These are phyloP conservation scores for Boletus speciosus DNA, from an alignment of 768 basidiomycete species.

Conservation along the genomic window DNA sequence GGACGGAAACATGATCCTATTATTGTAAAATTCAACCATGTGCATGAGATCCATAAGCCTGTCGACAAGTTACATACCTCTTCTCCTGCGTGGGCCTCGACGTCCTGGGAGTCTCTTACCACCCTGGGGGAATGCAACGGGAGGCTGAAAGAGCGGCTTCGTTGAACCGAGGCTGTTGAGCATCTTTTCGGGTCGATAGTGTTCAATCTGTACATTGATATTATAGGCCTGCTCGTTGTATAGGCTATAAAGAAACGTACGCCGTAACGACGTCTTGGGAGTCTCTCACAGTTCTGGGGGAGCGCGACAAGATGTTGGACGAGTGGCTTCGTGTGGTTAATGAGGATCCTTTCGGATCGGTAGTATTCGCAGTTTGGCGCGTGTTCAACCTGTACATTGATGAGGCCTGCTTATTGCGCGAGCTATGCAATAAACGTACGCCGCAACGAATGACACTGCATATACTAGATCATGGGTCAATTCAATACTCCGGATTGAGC, in stretches of 20 bases:
- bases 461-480: slow-evolving; percentile 42
- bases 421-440: not conserved
- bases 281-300: not conserved
- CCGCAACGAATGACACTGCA: slow-evolving; percentile 55
- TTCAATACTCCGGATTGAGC: not conserved
- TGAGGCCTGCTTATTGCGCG: not conserved
- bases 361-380: slow-evolving; percentile 34
- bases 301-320: not conserved
- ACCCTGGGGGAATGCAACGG: not conserved
- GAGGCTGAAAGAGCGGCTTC: not conserved
- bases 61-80: not conserved
- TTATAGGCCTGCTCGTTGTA: not conserved
- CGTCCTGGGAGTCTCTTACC: not conserved
- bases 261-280: slow-evolving; percentile 32
- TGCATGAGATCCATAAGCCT: no score
- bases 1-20: not conserved
- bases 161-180: not conserved
- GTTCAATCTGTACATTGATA: slow-evolving; percentile 31
- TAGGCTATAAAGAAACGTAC: slow-evolving; percentile 32
- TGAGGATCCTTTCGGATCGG: slow-evolving; percentile 22
- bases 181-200: slow-evolving; percentile 28
- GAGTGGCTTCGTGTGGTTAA: not conserved
- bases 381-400: slow-evolving; percentile 52
- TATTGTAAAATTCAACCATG: no score
- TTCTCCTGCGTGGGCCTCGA: not conserved